Evolutionary conservation across 805 yeast genomes (phyloP).

Genomic region (Candida fluviatilis): DNA sequence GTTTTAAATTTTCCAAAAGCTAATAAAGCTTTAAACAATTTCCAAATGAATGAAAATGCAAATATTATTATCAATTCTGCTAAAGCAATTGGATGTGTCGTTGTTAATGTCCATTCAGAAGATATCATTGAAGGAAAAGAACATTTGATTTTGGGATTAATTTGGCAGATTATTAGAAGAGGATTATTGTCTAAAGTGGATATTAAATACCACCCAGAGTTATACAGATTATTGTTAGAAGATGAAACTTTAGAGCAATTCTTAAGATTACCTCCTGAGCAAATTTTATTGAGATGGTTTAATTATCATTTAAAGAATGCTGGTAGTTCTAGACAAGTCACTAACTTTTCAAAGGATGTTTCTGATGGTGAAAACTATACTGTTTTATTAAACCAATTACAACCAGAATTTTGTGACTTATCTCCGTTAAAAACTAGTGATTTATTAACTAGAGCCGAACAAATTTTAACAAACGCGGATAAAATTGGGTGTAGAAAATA

Average conservation of each 20-base stretch:
- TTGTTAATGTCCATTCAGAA: conserved; percentile 95
- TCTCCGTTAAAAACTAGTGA: conserved; percentile 79
- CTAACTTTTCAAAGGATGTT: conserved; percentile 83
- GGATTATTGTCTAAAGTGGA: conserved; percentile 93
- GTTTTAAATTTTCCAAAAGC: conserved; percentile 83
- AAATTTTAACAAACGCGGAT: conserved; percentile 82
- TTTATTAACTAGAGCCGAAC: conserved; percentile 78
- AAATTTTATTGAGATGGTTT: conserved; percentile 94
- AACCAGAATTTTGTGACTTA: conserved; percentile 76
- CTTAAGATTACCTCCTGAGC: conserved; percentile 95
- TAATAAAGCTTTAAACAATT: conserved; percentile 77
- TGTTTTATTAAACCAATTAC: conserved; percentile 80
- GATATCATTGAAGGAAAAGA: conserved; percentile 93
- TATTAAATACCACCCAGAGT: conserved; percentile 92
- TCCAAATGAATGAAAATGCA: conserved; percentile 95
- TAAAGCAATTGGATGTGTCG: conserved; percentile 97
- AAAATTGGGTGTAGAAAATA: conserved; percentile 90
- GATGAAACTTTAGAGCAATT: conserved; percentile 97
- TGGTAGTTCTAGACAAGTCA: conserved; percentile 78
- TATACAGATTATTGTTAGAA: conserved; percentile 89
- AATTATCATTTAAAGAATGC: conserved; percentile 94
- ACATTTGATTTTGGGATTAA: conserved; percentile 83
- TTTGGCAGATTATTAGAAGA: conserved; percentile 97
- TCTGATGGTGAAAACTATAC: conserved; percentile 96
- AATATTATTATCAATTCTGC: conserved; percentile 98